A percentile compares a stretch with the other conserved stretches of the same genome.
These are phyloP conservation scores for Chenopodium berlandieri DNA, from an alignment of 148 eudicot species.

Conservation along the genomic window DNA sequence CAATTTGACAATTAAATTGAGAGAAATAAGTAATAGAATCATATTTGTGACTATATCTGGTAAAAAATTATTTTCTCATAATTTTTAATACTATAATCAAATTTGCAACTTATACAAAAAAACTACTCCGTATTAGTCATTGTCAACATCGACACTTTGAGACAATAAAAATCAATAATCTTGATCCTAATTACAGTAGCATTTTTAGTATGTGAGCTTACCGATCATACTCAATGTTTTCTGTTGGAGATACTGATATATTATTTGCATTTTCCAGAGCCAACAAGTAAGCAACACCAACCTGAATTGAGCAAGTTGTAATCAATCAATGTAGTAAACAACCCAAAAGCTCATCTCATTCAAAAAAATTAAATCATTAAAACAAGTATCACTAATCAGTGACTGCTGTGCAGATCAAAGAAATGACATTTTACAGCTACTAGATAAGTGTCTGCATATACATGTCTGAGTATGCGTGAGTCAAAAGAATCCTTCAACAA, in stretches of 20 bases:
- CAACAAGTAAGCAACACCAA: slow-evolving; percentile 90
- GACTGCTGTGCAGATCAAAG: background rate
- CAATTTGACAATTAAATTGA: background rate
- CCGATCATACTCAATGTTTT: slow-evolving; percentile 96
- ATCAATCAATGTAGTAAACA: slow-evolving; percentile 6
- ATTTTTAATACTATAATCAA: background rate
- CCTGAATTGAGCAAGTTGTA: slow-evolving; percentile 47
- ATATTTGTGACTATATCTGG: background rate
- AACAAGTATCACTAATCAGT: background rate
- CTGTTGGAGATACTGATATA: slow-evolving; percentile 59
- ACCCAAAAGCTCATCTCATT: background rate
- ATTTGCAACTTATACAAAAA: background rate
- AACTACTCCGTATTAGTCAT: no score
- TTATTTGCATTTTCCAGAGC: slow-evolving; percentile 89
- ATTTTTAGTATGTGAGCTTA: slow-evolving; percentile 26
- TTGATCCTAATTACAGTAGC: background rate
- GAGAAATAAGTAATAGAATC: no score
- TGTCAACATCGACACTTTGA: background rate
- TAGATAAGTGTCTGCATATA: background rate
- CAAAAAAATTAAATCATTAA: background rate
- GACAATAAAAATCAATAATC: background rate
- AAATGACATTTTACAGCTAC: background rate
- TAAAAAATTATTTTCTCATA: background rate
- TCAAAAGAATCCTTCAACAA: background rate
- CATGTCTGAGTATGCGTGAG: background rate